A percentile compares a stretch with the other conserved stretches of the same genome.
Conservation (phyloP, 2,329 filamentous ascomycete species). For the Paramyrothecium roridum region DNA sequence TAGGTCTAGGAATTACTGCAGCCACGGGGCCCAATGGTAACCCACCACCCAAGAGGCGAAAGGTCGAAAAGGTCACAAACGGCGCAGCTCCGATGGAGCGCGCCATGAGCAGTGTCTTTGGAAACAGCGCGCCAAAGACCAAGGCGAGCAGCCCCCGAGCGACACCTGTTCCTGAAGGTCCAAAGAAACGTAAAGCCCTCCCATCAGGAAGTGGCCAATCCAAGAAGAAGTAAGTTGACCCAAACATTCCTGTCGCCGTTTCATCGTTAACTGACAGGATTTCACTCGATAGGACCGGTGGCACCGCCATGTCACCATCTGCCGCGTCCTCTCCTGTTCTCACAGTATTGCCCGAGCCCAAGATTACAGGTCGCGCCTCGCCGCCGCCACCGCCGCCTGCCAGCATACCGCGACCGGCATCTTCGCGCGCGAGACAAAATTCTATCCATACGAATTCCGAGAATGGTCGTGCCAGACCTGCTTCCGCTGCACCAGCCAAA, state of each 20-base stretch:
- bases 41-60: slow-evolving; percentile 71
- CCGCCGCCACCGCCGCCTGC: slow-evolving; percentile 11
- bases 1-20: slow-evolving; percentile 66
- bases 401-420: slow-evolving; percentile 56
- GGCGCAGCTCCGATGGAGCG: slow-evolving; percentile 59
- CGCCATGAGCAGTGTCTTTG: slow-evolving; percentile 59
- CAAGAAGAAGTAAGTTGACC: slow-evolving; percentile 69
- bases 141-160: slow-evolving; percentile 64
- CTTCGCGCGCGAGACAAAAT: slow-evolving; percentile 72
- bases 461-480: slow-evolving; percentile 49
- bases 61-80: slow-evolving; percentile 66
- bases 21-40: slow-evolving; percentile 47
- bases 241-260: too few relatives aligned
- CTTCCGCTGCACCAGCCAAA: slow-evolving; percentile 60
- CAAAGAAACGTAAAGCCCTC: slow-evolving; percentile 69
- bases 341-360: slow-evolving; percentile 62
- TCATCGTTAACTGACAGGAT: slow-evolving; percentile 8
- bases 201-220: slow-evolving; percentile 63
- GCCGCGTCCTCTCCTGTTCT: slow-evolving; percentile 74
- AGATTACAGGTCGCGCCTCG: slow-evolving; percentile 50
- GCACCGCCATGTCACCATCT: slow-evolving; percentile 61
- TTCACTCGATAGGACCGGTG: slow-evolving; percentile 23
- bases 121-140: slow-evolving; percentile 48
- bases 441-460: slow-evolving; percentile 62
- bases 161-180: slow-evolving; percentile 64